phyloP scores from a whole-genome alignment of 2,329 filamentous ascomycete species.

The Microcyclosporella mali region DNA sequence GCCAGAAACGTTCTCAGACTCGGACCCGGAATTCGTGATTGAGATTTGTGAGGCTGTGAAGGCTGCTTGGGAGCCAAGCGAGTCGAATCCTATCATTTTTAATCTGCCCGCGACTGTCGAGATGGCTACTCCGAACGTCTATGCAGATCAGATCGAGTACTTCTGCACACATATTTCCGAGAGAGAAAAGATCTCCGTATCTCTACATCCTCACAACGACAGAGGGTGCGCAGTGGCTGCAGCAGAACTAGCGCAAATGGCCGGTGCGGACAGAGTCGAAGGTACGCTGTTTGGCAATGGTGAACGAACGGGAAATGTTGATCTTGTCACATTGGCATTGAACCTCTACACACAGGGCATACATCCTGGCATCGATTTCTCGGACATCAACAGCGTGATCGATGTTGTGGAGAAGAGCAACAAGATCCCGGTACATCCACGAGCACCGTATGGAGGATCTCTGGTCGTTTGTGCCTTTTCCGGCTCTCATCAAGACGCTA shows the following conservation, averaged over 20 bases:
- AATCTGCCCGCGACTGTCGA: conserved; percentile 96
- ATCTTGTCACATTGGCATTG: conserved; percentile 83
- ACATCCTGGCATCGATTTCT: conserved; percentile 80
- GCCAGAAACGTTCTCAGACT: conserved; percentile 87
- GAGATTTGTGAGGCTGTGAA: conserved; percentile 89
- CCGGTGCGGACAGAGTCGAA: conserved; percentile 87
- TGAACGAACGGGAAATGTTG: conserved; percentile 91
- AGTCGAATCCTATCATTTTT: conserved; percentile 81
- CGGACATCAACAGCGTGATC: conserved; percentile 77
- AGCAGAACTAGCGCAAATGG: conserved; percentile 91
- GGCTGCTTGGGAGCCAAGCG: conserved; percentile 79
- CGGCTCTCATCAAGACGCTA: conserved; percentile 89
- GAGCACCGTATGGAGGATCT: conserved; percentile 84
- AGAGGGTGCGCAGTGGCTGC: conserved; percentile 84
- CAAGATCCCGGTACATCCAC: conserved; percentile 87
- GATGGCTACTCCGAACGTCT: conserved; percentile 89
- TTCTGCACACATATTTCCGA: conserved; percentile 83
- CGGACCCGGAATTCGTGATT: conserved; percentile 73
- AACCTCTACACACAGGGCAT: conserved; percentile 95
- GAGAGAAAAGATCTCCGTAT: conserved; percentile 80
- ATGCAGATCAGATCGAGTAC: conserved; percentile 93
- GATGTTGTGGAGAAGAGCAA: conserved; percentile 86
- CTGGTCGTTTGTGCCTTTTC: conserved; percentile 90
- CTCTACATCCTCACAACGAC: conserved; percentile 91
- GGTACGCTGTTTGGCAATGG: conserved; percentile 93